phyloP scores from a whole-genome alignment of 106 monocot species.

The Allium sativum region DNA sequence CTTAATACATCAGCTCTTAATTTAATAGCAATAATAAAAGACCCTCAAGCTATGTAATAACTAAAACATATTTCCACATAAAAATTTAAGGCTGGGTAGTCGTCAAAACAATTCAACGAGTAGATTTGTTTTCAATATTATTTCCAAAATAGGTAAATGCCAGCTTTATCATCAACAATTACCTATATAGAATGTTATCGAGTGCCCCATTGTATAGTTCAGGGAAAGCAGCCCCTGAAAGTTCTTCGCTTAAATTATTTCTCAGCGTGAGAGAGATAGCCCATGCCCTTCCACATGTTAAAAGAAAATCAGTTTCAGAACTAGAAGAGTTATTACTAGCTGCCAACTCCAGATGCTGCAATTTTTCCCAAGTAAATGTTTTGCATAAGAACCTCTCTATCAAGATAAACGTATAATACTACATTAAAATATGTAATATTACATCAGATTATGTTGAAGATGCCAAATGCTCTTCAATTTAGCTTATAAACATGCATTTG shows the following conservation, averaged over 20 bases:
- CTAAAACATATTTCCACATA: too few relatives aligned
- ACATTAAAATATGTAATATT: neutral
- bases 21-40: too few relatives aligned
- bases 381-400: neutral
- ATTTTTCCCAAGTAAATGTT: neutral
- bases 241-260: slow-evolving; percentile 42
- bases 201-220: slow-evolving; percentile 14
- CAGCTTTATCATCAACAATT: neutral
- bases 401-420: neutral
- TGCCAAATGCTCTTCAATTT: neutral
- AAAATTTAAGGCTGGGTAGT: too few relatives aligned
- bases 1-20: too few relatives aligned
- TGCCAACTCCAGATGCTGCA: slow-evolving; percentile 4
- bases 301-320: slow-evolving; percentile 31
- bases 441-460: neutral
- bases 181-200: slow-evolving; percentile 76
- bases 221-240: slow-evolving; percentile 43
- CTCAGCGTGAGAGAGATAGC: slow-evolving; percentile 57
- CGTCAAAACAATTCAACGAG: too few relatives aligned
- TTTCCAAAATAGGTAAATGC: too few relatives aligned
- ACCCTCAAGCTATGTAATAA: too few relatives aligned
- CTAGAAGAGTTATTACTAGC: slow-evolving; percentile 3
- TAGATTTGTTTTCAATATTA: too few relatives aligned
- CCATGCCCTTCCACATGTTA: slow-evolving; percentile 84
- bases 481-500: too few relatives aligned